phyloP scores from a whole-genome alignment of 768 basidiomycete species.

The Auricularia sp. region DNA sequence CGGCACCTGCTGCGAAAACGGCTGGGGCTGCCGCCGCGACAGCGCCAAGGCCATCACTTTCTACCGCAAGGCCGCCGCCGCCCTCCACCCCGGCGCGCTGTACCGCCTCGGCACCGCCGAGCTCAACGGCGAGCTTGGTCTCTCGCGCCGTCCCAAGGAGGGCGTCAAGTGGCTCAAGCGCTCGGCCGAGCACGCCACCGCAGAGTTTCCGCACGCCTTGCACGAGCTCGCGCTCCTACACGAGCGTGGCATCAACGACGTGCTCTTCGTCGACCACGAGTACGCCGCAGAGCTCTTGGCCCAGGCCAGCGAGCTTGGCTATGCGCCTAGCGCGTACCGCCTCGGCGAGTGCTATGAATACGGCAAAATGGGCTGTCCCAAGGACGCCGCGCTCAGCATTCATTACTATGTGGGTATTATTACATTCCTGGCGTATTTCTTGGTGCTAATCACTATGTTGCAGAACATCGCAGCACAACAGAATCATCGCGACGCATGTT shows the following conservation, averaged over 20 bases:
- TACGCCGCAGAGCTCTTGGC: constrained; percentile 92
- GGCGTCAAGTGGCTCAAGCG: constrained; percentile 99
- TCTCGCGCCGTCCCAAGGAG: constrained; percentile 81
- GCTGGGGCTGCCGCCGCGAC: constrained; percentile 94
- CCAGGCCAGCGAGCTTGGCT: constrained; percentile 90
- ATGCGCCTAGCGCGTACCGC: constrained; percentile 91
- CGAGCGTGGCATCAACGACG: constrained; percentile 96
- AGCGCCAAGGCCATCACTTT: constrained; percentile 84
- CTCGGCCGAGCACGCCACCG: constrained; percentile 86
- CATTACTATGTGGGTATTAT: constrained; percentile 88
- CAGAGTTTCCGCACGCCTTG: constrained; percentile 92
- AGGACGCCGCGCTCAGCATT: constrained; percentile 92
- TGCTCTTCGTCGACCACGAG: constrained; percentile 92
- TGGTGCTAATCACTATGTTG: constrained; percentile 8
- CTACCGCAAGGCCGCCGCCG: constrained; percentile 87
- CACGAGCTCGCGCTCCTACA: constrained; percentile 91
- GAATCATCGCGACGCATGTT: constrained; percentile 92
- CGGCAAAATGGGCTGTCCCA: constrained; percentile 96
- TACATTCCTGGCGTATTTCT: not conserved
- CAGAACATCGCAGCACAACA: constrained; percentile 98
- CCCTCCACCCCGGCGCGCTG: constrained; percentile 88
- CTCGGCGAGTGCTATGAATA: constrained; percentile 99
- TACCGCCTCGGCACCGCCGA: constrained; percentile 94
- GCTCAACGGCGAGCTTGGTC: constrained; percentile 86
- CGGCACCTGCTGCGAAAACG: constrained; percentile 97